phyloP scores from a whole-genome alignment of 2,329 filamentous ascomycete species.

The Trichoderma atrobrunneum region DNA sequence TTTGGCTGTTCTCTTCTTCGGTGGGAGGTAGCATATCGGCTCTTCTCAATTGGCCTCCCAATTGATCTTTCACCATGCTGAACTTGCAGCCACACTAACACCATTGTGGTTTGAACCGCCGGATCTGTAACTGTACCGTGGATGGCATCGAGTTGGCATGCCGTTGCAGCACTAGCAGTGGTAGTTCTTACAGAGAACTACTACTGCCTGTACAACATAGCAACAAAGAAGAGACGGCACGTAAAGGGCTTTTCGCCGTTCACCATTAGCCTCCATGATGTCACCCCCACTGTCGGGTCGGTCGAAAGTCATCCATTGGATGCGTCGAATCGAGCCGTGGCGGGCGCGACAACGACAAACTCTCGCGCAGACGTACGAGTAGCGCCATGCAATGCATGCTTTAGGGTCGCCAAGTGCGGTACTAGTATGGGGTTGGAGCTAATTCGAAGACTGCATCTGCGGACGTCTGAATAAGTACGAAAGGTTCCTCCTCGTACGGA shows the following conservation, averaged over 20 bases:
- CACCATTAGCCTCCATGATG: conserved; percentile 3
- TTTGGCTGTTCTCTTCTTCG: neutral
- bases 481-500: neutral
- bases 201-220: neutral
- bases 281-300: conserved; percentile 3
- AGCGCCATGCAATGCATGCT: conserved; percentile 13
- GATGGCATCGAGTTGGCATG: neutral
- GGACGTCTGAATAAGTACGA: neutral
- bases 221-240: neutral
- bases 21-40: neutral
- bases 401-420: conserved; percentile 2
- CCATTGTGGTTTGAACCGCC: neutral
- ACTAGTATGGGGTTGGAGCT: conserved; percentile 6
- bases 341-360: conserved; percentile 3
- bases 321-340: neutral
- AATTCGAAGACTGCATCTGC: neutral
- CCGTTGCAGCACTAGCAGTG: neutral
- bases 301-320: neutral
- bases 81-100: neutral
- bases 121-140: neutral
- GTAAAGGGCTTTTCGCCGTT: neutral
- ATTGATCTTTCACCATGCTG: neutral
- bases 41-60: neutral
- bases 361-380: conserved; percentile 9
- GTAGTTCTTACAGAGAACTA: neutral